Base-by-base conservation (phyloP, 225 moss, liverwort and hornwort genomes). In the Rhytidiadelphus loreus region DNA sequence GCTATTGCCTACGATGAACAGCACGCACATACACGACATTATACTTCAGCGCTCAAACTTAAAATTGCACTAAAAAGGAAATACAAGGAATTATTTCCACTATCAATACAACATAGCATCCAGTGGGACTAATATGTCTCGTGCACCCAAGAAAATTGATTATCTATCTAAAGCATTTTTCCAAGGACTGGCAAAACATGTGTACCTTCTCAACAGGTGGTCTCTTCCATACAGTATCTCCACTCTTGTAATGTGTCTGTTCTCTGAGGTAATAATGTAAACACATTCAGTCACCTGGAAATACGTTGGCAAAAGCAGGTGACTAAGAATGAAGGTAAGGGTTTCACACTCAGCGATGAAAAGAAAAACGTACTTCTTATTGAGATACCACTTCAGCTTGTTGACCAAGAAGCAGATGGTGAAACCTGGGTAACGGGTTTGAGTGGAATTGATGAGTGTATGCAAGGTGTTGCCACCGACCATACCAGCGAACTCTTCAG, bases 141-240 rank as follows among this genome's bases (percentile, higher is more conserved):
- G 29, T 23, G 37, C 74, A 55, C 61, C 53, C 55, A 43, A 53
- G 43, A 89, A 48, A 85, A 39, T 60, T 52, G 30, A 63, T 50
- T 16, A 57, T n/a, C 55, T 57, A 65, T 32, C 64, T 74, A 14
- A 73, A 81, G 46, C 32, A 74, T 64, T 30, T 23, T 43, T 53
- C 62, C 17, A 83, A 48, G 21, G 57, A 57, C 76, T 76, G 71
- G 43, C 79, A 85, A 86, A 61, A 6, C 52, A 87, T 44, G 53
- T 53, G 61, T 71, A 97, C 97, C 97, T 95, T 93, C 85, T 97
- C 97, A 77, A 96, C 94, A 86, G 94, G 93, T 32, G 96, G 96
- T 61, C 97, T 91, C 80, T 88, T 96, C 97, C 96, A 97, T 16
- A 74, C 74, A 83, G 83, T 77, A 74, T 95, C 93, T 78, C 93